Evolutionary conservation across 2,329 filamentous ascomycete genomes (phyloP).

Genomic region (Epichloe amarillans): DNA sequence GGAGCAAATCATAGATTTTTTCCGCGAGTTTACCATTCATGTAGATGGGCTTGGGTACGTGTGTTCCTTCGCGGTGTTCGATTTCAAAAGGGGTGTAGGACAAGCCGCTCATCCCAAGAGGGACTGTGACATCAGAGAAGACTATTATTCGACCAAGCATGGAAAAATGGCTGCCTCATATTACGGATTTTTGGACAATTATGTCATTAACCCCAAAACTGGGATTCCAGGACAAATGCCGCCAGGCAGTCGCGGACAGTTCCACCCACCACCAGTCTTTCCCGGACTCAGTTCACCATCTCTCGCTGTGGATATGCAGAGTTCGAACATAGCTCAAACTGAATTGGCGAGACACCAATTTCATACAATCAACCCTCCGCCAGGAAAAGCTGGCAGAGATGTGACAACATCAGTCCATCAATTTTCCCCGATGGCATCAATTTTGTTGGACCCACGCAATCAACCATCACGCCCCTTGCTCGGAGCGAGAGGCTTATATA

Average conservation of each 20-base stretch:
- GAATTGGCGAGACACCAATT: conserved; percentile 31
- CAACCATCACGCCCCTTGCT: conserved; percentile 44
- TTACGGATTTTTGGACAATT: conserved; percentile 89
- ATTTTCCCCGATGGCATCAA: conserved; percentile 56
- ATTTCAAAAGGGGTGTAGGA: conserved; percentile 77
- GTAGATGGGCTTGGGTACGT: conserved; percentile 93
- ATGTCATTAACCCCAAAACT: conserved; percentile 60
- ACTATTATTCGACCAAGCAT: conserved; percentile 91
- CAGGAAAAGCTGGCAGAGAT: not conserved
- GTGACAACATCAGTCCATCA: conserved; percentile 29
- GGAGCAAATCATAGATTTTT: conserved; percentile 93
- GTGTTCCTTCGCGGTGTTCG: conserved; percentile 94
- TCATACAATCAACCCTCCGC: not conserved
- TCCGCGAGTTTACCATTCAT: conserved; percentile 93
- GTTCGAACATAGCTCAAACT: conserved; percentile 29
- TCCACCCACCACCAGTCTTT: conserved; percentile 64
- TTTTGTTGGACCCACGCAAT: conserved; percentile 63
- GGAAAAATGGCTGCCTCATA: conserved; percentile 98
- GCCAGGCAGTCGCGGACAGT: conserved; percentile 38
- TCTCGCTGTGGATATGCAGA: conserved; percentile 40
- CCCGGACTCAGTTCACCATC: conserved; percentile 55
- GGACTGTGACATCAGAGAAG: conserved; percentile 59
- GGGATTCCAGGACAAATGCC: conserved; percentile 49
- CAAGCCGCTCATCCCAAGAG: conserved; percentile 25
- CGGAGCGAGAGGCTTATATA: conserved; percentile 32